These are phyloP conservation scores for Meyerozyma athensensis DNA, from an alignment of 1,139 yeast genomes.

Conservation along the genomic window DNA sequence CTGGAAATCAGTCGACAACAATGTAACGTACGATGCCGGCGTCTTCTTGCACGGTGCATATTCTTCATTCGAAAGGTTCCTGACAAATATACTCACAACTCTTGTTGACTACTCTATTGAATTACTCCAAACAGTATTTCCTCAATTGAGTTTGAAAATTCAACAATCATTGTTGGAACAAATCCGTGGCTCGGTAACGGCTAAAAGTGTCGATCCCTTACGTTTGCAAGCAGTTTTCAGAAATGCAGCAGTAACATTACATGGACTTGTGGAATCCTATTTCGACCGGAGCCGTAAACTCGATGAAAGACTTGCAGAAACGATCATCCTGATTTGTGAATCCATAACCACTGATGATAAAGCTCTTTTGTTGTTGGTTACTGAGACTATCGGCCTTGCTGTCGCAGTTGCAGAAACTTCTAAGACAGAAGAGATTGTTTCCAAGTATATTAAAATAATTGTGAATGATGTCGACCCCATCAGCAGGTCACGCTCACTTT, in stretches of 20 bases:
- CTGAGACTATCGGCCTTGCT: conserved; percentile 65
- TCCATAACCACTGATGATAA: conserved; percentile 37
- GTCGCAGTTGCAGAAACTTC: conserved; percentile 28
- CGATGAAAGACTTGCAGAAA: conserved; percentile 43
- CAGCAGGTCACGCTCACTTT: conserved; percentile 59
- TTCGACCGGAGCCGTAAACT: conserved; percentile 22
- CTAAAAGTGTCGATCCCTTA: conserved; percentile 26
- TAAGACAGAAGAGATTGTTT: conserved; percentile 19
- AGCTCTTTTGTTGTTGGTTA: conserved; percentile 46
- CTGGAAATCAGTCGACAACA: conserved; percentile 22
- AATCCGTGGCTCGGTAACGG: conserved; percentile 49
- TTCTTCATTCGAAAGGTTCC: conserved; percentile 20
- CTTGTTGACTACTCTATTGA: conserved; percentile 76
- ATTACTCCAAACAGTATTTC: conserved; percentile 66
- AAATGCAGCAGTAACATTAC: conserved; percentile 61
- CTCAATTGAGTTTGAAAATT: conserved; percentile 70
- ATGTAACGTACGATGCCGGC: conserved; percentile 34
- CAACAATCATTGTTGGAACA: conserved; percentile 85
- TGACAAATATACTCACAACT: conserved; percentile 42
- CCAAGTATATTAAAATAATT: conserved; percentile 52
- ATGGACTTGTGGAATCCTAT: conserved; percentile 46
- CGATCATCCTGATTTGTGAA: conserved; percentile 56
- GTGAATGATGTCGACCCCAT: conserved; percentile 55
- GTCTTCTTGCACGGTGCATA: conserved; percentile 24
- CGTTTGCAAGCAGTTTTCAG: conserved; percentile 49